Evolutionary conservation across 768 basidiomycete species (phyloP).

Genomic region (Gloeopeniophorella convolvens): DNA sequence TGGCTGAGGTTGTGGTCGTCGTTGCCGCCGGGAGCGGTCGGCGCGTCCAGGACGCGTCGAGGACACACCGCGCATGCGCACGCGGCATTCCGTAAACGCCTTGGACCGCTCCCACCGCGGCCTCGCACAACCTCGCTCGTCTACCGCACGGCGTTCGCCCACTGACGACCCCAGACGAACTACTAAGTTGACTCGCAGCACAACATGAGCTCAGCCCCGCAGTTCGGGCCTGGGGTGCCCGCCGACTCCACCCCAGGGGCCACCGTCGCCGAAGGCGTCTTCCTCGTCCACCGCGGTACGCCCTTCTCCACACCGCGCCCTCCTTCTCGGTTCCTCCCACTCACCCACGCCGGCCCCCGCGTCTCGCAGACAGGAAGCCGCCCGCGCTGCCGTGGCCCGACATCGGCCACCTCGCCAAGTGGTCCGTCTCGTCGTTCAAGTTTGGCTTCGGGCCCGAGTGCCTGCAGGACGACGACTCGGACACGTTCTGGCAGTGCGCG

Average conservation of each 20-base stretch:
- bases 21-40: no score
- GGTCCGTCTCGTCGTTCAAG: constrained; percentile 96
- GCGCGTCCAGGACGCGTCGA: no score
- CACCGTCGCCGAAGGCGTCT: constrained; percentile 29
- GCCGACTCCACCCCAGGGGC: not conserved
- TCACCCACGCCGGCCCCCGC: not conserved
- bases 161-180: no score
- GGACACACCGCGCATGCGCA: no score
- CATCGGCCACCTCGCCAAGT: constrained; percentile 83
- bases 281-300: constrained; percentile 36
- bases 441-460: constrained; percentile 96
- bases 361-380: constrained; percentile 32
- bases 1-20: no score
- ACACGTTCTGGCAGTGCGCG: constrained; percentile 97
- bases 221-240: not conserved
- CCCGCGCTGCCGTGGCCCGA: constrained; percentile 68
- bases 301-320: not conserved
- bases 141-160: no score
- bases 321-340: not conserved
- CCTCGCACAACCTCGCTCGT: no score
- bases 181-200: not conserved
- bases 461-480: constrained; percentile 78
- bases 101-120: no score
- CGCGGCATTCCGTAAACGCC: no score
- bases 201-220: constrained; percentile 10